A percentile compares a stretch with the other conserved stretches of the same genome.
Evolutionary conservation across 345 rosid species (phyloP).

Genomic region (Eucalyptus regnans): DNA sequence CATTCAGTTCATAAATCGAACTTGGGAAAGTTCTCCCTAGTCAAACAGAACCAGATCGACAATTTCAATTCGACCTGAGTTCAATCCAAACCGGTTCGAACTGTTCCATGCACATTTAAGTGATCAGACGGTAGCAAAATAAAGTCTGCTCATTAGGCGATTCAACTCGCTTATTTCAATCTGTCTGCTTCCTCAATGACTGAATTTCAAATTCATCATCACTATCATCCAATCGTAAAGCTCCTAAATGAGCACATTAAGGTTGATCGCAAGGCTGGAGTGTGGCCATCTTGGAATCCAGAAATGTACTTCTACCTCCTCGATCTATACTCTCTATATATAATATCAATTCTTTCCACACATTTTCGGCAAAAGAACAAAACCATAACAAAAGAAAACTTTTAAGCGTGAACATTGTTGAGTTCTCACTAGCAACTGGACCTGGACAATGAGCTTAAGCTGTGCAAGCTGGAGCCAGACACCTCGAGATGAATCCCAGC

Average conservation of each 20-base stretch:
- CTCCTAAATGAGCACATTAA: neutral
- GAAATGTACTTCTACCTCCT: neutral
- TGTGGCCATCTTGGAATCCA: neutral
- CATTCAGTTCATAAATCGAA: neutral
- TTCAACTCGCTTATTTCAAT: neutral
- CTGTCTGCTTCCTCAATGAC: neutral
- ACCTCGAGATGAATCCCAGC: conserved; percentile 49
- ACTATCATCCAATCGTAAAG: neutral
- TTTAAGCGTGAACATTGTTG: neutral
- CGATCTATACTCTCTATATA: neutral
- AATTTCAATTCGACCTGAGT: neutral
- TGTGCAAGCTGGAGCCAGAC: conserved; percentile 60
- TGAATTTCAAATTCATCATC: neutral
- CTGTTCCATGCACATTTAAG: neutral
- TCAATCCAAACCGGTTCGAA: neutral
- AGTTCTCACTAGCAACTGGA: neutral
- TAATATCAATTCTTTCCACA: neutral
- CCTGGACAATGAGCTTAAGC: conserved; percentile 9
- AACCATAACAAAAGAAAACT: neutral
- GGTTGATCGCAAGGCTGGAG: neutral
- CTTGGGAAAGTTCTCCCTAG: neutral
- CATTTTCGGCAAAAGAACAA: neutral
- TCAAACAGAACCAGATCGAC: neutral
- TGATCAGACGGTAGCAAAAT: neutral
- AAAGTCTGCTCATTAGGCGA: neutral